Percentiles rank a stretch among this genome's conserved stretches.
These are phyloP conservation scores for Lagenidium giganteum DNA, from an alignment of 352 stramenopile species.

Conservation along the genomic window DNA sequence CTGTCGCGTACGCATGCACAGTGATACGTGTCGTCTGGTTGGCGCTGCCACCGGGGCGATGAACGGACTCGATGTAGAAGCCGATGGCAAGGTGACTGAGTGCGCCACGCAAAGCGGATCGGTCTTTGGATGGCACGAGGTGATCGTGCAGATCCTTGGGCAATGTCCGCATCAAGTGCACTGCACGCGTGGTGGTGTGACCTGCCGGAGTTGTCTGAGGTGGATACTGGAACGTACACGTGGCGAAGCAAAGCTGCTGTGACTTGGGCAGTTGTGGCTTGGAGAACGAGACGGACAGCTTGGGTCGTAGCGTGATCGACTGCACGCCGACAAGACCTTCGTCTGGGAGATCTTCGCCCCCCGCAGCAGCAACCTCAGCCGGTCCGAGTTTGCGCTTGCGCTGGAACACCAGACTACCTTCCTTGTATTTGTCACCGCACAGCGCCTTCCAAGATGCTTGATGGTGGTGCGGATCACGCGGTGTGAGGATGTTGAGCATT, in stretches of 20 bases:
- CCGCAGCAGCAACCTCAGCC: neutral
- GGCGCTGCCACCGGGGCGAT: constrained; percentile 19
- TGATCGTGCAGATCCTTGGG: constrained; percentile 50
- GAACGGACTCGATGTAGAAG: constrained; percentile 47
- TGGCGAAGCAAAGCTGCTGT: constrained; percentile 51
- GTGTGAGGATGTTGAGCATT: constrained; percentile 46
- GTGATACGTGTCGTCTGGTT: constrained; percentile 42
- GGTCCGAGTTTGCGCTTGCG: constrained; percentile 27
- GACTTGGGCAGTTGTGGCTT: constrained; percentile 24
- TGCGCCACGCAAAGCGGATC: constrained; percentile 38
- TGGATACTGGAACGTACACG: constrained; percentile 37
- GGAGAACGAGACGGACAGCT: constrained; percentile 17
- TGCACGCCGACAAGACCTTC: constrained; percentile 11
- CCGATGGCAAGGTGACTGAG: constrained; percentile 56
- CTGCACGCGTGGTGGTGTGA: constrained; percentile 33
- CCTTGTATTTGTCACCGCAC: constrained; percentile 43
- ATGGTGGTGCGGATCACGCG: constrained; percentile 35
- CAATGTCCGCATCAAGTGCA: constrained; percentile 63
- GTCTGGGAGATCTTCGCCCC: neutral
- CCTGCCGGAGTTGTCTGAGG: too few species aligned
- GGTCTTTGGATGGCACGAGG: constrained; percentile 37
- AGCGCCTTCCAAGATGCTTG: constrained; percentile 44
- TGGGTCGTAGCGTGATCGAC: constrained; percentile 13
- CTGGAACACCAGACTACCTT: constrained; percentile 41
- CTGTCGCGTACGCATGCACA: constrained; percentile 47